phyloP scores from a whole-genome alignment of 2,329 filamentous ascomycete genomes.

The Penicillium sp. region DNA sequence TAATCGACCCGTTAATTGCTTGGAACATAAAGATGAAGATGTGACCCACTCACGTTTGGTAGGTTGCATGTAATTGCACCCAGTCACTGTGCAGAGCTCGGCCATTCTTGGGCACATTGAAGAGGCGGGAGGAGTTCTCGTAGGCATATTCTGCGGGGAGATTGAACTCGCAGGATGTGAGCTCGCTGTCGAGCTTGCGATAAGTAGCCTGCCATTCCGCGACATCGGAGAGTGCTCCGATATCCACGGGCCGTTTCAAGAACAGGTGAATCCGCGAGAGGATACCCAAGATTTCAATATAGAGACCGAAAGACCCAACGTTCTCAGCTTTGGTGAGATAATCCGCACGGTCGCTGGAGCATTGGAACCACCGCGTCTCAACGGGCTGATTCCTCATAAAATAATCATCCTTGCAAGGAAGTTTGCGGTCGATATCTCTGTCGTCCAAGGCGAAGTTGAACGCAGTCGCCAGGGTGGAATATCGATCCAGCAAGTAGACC shows the following conservation, averaged over 20 bases:
- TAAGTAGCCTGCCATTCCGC: conserved; percentile 88
- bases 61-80: conserved; percentile 89
- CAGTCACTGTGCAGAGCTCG: conserved; percentile 76
- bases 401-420: conserved; percentile 84
- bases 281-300: conserved; percentile 85
- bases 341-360: conserved; percentile 56
- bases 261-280: conserved; percentile 86
- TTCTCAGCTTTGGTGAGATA: conserved; percentile 74
- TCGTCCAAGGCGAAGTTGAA: conserved; percentile 90
- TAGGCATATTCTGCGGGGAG: conserved; percentile 76
- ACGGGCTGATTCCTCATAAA: conserved; percentile 82
- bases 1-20: conserved; percentile 21
- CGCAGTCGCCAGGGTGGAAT: conserved; percentile 85
- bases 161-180: conserved; percentile 80
- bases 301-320: conserved; percentile 83
- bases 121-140: conserved; percentile 73
- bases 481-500: conserved; percentile 85
- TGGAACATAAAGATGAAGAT: not conserved
- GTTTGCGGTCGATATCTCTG: conserved; percentile 80
- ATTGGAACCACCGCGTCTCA: conserved; percentile 77
- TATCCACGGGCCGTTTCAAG: conserved; percentile 84
- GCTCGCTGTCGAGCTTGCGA: conserved; percentile 75
- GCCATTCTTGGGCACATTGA: conserved; percentile 62
- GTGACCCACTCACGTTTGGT: conserved; percentile 65
- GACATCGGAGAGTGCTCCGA: conserved; percentile 77